A percentile compares a stretch with the other conserved stretches of the same genome.
Conservation (phyloP, 78 protist species). For the Polysphondylium violaceum region DNA sequence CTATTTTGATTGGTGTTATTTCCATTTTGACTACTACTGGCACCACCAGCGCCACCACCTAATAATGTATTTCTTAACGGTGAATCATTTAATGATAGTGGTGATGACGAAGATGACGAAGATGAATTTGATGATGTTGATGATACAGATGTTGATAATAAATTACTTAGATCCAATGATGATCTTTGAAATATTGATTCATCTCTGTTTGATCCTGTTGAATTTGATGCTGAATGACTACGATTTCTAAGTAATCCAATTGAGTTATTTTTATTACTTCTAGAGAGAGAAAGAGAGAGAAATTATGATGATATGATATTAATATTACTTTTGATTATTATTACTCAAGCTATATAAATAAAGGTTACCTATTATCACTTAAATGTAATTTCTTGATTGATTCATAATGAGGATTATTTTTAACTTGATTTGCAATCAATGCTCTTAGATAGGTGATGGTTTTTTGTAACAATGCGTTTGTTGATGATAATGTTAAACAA, state of each 20-base stretch:
- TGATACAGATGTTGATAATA: conserved; percentile 10
- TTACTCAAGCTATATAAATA: too few relatives aligned
- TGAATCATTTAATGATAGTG: conserved; percentile 39
- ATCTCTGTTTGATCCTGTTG: not conserved
- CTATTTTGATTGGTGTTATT: not conserved
- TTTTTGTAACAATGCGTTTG: conserved; percentile 11
- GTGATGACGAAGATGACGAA: conserved; percentile 43
- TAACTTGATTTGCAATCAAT: conserved; percentile 51
- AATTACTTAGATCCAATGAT: conserved; percentile 58
- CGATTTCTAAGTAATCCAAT: conserved; percentile 28
- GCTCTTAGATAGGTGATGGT: conserved; percentile 63
- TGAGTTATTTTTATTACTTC: not conserved
- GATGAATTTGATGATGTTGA: not conserved
- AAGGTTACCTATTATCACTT: too few relatives aligned
- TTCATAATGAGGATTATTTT: conserved; percentile 42
- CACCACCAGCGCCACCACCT: too few relatives aligned
- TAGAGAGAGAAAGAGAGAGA: not conserved
- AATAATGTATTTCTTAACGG: conserved; percentile 39
- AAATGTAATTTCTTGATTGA: not conserved
- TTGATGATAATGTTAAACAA: conserved; percentile 9
- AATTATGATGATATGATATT: not conserved
- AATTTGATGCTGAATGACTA: conserved; percentile 53
- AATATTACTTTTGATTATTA: too few relatives aligned
- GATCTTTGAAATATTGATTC: conserved; percentile 11
- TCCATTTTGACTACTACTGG: not conserved